Conservation (phyloP, 345 rosid genomes). For the Angophora floribunda region DNA sequence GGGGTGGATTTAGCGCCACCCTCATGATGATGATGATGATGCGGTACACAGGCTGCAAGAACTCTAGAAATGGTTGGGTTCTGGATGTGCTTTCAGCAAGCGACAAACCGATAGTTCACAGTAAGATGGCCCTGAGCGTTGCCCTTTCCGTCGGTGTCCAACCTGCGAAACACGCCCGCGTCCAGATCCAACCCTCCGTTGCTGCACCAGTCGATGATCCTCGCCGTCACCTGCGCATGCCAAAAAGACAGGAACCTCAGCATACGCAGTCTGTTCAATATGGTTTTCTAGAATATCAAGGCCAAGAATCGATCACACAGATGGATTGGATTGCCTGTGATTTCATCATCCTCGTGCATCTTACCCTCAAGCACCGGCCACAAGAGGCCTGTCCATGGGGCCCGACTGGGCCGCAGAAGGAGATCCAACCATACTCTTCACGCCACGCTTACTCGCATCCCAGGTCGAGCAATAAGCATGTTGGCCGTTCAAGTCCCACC, state of each 20-base stretch:
- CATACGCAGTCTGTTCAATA: no score
- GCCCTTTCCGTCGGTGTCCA: slow-evolving; percentile 29
- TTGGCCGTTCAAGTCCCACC: slow-evolving; percentile 32
- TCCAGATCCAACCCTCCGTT: slow-evolving; percentile 54
- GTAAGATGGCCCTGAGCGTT: slow-evolving; percentile 18
- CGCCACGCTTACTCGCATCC: slow-evolving; percentile 52
- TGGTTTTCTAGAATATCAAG: neutral
- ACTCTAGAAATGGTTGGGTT: neutral
- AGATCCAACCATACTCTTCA: slow-evolving; percentile 39
- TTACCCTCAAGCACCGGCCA: neutral
- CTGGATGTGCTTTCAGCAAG: slow-evolving; percentile 1
- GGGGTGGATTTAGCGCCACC: neutral
- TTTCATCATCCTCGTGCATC: neutral
- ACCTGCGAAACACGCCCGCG: slow-evolving; percentile 9
- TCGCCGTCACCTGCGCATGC: slow-evolving; percentile 23
- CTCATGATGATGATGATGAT: neutral
- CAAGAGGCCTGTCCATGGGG: slow-evolving; percentile 2
- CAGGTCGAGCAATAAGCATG: slow-evolving; percentile 43
- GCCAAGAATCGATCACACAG: no score
- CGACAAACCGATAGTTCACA: slow-evolving; percentile 35
- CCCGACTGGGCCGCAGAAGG: slow-evolving; percentile 47
- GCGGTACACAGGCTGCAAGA: neutral
- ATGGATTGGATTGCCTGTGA: no score
- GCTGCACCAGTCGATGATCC: slow-evolving; percentile 42
- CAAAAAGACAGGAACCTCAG: neutral